Base-by-base conservation (phyloP, 148 eudicot genomes). In the Rhododendron simsii region DNA sequence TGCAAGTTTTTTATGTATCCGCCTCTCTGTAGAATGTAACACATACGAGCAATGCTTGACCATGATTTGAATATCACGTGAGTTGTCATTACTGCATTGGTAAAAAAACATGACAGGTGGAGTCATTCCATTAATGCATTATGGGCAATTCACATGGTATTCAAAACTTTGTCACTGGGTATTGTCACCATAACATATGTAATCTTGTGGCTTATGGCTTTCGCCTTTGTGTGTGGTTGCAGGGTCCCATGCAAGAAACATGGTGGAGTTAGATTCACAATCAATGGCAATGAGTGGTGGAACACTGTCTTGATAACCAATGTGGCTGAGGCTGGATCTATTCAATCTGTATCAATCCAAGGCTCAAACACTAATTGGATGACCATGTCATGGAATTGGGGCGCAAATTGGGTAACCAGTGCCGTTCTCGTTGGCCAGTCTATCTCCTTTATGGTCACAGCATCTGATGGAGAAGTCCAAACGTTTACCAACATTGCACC, bases 371-470 rank as follows among this genome's bases (percentile, higher is more conserved):
- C 95, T 3, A 85, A 79, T 39, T 96, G 98, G 99, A 84, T 89
- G 86, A 28, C 95, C 2, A 92, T 96, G 96, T 94, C 99, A 7
- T 91, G 96, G 77, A 96, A 96, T 67, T 96, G 99, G 99, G 99
- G 99, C 53, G 92, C 98, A 18, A 95, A 95, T 78, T 96, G 99
- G 99, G 98, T 95, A 84, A 94, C 98, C 23, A 87, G 89, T 44
- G 80, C 95, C 7, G 93, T 90, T 71, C 91, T 96, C 0, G 87
- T 94, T 26, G 94, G 99, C 21, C 99, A 96, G 82, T 50, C 98
- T 45, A 84, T 95, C 44, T 96, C 99, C 5, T 96, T 96, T 85
- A 92, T 59, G 88, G 87, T 96, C 84, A 94, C 98, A 0, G 87
- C 95, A 2, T 86, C 89, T 2, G 98, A 94, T 87, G 96, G 98